These are phyloP conservation scores for Aspergillus jensenii DNA, from an alignment of 2,329 filamentous ascomycete genomes.

Conservation along the genomic window DNA sequence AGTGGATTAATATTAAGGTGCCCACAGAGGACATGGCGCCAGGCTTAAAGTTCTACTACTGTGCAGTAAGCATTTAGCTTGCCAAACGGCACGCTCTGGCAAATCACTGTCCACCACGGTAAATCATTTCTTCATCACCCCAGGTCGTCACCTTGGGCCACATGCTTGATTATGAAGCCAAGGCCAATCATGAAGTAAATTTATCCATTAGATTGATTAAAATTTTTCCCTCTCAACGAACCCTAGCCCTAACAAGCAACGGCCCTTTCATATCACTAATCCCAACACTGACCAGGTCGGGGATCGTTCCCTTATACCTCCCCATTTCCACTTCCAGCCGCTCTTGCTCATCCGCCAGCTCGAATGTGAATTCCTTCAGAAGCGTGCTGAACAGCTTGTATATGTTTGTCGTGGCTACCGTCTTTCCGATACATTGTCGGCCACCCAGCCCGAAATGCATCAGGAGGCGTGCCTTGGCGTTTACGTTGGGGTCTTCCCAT, in stretches of 20 bases:
- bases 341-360: conserved; percentile 24
- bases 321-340: not conserved
- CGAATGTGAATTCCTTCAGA: conserved; percentile 30
- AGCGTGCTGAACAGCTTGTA: conserved; percentile 34
- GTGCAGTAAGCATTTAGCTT: too few relatives aligned
- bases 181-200: too few relatives aligned
- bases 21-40: too few relatives aligned
- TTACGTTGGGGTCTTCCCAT: conserved; percentile 24
- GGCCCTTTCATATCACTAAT: not conserved
- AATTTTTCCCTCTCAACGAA: not conserved
- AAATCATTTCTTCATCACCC: too few relatives aligned
- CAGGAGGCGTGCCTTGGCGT: conserved; percentile 21
- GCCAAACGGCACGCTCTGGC: too few relatives aligned
- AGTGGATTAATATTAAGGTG: too few relatives aligned
- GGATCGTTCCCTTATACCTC: not conserved
- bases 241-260: not conserved
- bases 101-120: too few relatives aligned
- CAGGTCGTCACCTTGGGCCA: too few relatives aligned
- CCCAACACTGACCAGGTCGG: conserved; percentile 1
- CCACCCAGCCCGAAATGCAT: conserved; percentile 38
- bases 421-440: conserved; percentile 38
- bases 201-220: too few relatives aligned
- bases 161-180: too few relatives aligned
- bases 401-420: conserved; percentile 35
- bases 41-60: too few relatives aligned